phyloP scores from a whole-genome alignment of 2,329 filamentous ascomycete genomes.

The Aspergillus spinulosporus region DNA sequence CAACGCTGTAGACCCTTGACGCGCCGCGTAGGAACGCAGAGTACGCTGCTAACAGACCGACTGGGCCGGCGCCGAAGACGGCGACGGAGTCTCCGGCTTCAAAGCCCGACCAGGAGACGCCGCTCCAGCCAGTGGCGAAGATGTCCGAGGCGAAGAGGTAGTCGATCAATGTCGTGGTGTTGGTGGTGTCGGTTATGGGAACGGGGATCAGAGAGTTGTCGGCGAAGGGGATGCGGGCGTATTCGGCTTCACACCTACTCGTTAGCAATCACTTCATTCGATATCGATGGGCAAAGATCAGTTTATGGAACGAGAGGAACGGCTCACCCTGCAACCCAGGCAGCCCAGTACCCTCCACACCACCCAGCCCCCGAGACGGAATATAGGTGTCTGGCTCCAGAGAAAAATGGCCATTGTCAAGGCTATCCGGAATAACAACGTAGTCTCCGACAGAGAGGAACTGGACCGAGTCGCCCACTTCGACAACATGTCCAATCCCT shows the following conservation, averaged over 20 bases:
- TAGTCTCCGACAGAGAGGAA: conserved; percentile 22
- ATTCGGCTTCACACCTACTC: conserved; percentile 17
- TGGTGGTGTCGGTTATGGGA: conserved; percentile 8
- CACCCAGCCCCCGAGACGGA: not conserved
- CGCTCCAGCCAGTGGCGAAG: conserved; percentile 32
- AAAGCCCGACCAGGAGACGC: conserved; percentile 53
- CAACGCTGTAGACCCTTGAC: conserved; percentile 62
- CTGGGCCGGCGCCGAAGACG: conserved; percentile 65
- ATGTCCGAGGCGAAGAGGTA: conserved; percentile 17
- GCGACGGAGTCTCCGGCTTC: conserved; percentile 62
- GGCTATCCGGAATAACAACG: conserved; percentile 24
- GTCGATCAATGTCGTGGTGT: conserved; percentile 16
- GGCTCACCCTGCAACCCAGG: not conserved
- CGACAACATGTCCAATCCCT: conserved; percentile 22
- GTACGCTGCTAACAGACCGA: conserved; percentile 67
- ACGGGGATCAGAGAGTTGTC: conserved; percentile 21
- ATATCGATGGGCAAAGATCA: not conserved
- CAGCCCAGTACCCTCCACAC: not conserved
- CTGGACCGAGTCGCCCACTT: conserved; percentile 20
- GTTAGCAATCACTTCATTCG: too few species aligned
- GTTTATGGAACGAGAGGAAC: not conserved
- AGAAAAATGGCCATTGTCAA: conserved; percentile 14
- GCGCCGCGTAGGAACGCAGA: conserved; percentile 62
- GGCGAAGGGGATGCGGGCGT: conserved; percentile 21
- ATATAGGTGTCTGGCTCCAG: not conserved